Percentiles rank a stretch among this genome's conserved stretches.
phyloP scores from a whole-genome alignment of 2,329 filamentous ascomycete species.

The Cytospora schulzeri region DNA sequence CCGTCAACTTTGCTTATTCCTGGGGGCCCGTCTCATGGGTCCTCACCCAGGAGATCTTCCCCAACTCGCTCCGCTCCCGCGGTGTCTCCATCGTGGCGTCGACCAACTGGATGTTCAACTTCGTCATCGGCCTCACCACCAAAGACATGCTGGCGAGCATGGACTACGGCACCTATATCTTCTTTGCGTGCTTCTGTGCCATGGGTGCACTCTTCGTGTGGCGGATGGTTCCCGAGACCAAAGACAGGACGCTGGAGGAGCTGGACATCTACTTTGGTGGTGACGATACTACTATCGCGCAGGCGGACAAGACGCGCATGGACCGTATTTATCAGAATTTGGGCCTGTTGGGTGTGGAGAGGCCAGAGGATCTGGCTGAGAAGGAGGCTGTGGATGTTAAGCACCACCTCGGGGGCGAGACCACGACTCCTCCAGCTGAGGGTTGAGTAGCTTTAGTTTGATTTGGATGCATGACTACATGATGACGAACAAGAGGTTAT shows the following conservation, averaged over 20 bases:
- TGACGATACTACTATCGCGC: constrained; percentile 37
- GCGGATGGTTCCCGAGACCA: constrained; percentile 37
- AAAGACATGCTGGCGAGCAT: constrained; percentile 29
- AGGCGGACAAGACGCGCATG: constrained; percentile 36
- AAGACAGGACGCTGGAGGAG: constrained; percentile 30
- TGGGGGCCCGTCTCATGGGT: constrained; percentile 40
- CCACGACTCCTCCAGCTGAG: background rate
- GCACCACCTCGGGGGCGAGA: constrained; percentile 16
- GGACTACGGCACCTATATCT: constrained; percentile 40
- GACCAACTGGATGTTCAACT: constrained; percentile 35
- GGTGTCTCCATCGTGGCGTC: constrained; percentile 31
- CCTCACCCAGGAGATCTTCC: constrained; percentile 33
- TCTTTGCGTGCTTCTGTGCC: constrained; percentile 45
- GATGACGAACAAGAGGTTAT: background rate
- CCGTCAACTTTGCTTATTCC: constrained; percentile 40
- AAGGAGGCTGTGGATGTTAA: constrained; percentile 9
- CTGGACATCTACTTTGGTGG: constrained; percentile 38
- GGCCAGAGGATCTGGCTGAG: constrained; percentile 31
- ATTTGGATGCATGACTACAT: background rate
- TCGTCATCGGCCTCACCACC: constrained; percentile 28
- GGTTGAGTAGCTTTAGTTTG: background rate
- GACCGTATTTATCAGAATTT: constrained; percentile 31
- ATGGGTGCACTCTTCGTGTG: constrained; percentile 36
- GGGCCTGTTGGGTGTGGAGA: constrained; percentile 34
- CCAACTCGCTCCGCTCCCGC: constrained; percentile 31